Evolutionary conservation across 768 basidiomycete genomes (phyloP), one percentile per base, ranked within the genome.

Genomic region (Boletus barrowsii): DNA sequence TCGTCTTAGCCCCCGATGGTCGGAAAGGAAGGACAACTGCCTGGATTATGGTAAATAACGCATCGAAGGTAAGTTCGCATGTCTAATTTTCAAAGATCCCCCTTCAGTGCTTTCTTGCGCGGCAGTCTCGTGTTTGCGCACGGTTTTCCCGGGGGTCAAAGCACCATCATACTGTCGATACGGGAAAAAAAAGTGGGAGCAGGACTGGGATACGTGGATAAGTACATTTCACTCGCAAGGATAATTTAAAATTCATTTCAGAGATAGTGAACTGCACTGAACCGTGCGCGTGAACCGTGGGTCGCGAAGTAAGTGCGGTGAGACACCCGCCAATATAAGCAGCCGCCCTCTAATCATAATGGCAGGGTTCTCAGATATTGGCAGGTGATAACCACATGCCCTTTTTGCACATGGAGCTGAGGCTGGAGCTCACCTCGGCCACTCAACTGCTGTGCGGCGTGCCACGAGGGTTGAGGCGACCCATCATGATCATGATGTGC

Each of bases 51-150:
- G 42, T 33, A 41, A 8, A 7, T 10, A 29, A 24, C 18, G 22
- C 33, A 10, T 47, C n/a, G n/a, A 45, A 13, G 32, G 36, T 54
- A 26, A 39, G 53, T 60, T 20, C 39, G 40, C 48, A 60, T 40
- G 17, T 45, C 29, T 24, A 18, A 29, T 14, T 48, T 13, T 49
- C 18, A 13, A 39, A 36, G 24, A 41, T 14, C 32, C 20, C 26
- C 18, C 20, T 33, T 14, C 40, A 13, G 35, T 4, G 24, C 14
- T 26, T 51, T 26, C 46, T 53, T 37, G 46, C 32, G 15, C 13
- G 39, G 57, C 4, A 41, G n/a, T 17, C 22, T 22, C 22, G 26
- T 29, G 26, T 29, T 29, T 29, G 29, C 29, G 29, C 29, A 29
- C 29, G 8, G 8, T 9, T 29, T 9, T 29, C 8, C 29, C 29